Evolutionary conservation across 2,329 filamentous ascomycete species (phyloP).

Genomic region (Beauveria scarabaeidicola): DNA sequence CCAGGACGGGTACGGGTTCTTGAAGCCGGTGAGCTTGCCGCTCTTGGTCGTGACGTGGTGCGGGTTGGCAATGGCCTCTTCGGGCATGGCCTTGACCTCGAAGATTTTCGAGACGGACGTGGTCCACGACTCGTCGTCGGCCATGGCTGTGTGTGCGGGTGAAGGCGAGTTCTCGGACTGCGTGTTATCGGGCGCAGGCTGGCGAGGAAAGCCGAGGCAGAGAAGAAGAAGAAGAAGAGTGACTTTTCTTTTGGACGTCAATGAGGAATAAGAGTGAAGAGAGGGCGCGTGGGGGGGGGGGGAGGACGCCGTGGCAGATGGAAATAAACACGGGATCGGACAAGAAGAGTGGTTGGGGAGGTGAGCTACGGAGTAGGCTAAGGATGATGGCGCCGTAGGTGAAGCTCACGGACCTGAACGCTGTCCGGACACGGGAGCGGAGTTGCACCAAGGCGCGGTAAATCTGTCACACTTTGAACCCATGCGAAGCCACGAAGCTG

Average conservation of each 20-base stretch:
- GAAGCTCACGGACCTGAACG: too few relatives aligned
- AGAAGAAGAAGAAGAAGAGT: not conserved
- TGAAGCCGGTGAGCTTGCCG: slow-evolving; percentile 32
- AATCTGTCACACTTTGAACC: too few relatives aligned
- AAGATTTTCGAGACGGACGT: slow-evolving; percentile 3
- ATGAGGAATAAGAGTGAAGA: too few relatives aligned
- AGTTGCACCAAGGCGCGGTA: too few relatives aligned
- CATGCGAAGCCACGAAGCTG: too few relatives aligned
- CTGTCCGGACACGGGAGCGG: too few relatives aligned
- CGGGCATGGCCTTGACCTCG: slow-evolving; percentile 23
- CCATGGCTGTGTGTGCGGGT: not conserved
- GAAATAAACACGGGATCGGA: not conserved
- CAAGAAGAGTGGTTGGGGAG: too few relatives aligned
- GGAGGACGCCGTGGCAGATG: not conserved
- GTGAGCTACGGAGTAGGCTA: too few relatives aligned
- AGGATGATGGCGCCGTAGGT: too few relatives aligned
- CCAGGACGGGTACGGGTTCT: slow-evolving; percentile 44
- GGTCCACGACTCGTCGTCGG: slow-evolving; percentile 5
- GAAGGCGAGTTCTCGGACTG: not conserved
- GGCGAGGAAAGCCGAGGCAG: not conserved
- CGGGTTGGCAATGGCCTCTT: slow-evolving; percentile 35
- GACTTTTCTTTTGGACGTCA: not conserved
- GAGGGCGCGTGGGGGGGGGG: not conserved
- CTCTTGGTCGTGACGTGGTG: slow-evolving; percentile 40
- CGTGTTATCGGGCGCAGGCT: not conserved